Evolutionary conservation across 441 rosid genomes (phyloP), one percentile per base, ranked within the genome.

Genomic region (Gossypium lobatum): DNA sequence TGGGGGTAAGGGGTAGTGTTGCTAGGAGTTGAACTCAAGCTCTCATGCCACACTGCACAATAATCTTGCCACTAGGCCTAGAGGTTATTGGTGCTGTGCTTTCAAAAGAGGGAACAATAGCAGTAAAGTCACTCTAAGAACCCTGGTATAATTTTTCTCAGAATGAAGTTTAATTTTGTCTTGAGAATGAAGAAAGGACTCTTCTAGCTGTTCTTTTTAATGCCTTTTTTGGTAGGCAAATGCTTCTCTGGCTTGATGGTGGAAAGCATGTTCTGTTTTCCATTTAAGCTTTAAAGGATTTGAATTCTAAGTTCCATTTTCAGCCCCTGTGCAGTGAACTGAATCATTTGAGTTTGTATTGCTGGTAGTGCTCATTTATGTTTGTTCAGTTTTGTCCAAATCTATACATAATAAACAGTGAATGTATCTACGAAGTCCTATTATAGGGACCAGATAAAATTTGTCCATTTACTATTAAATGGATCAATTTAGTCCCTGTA

Each of bases 181-280:
- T 57, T n/a, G 37, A 67, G 26, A 71, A 58, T 34, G 65, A 20
- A 13, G 31, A 42, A 13, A 37, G 6, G 13, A 37, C 10, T 57
- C 65, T 58, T 71, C 58, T 48, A 67, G 71, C 58, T 7, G n/a
- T 10, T 57, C 34, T 21, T 67, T 23, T 23, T 26, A 45, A 23
- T 14, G 57, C 23, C 25, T 16, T 46, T 23, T 48, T 8, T 39
- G 45, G 23, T 48, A 46, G 34, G 58, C 39, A 23, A 48, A 67
- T 67, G 21, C 58, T 14, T 2, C 13, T 25, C 14, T n/a, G 1
- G n/a, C 28, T 6, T 48, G 58, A 17, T 65, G 58, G 7, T 39
- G 39, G 73, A 67, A 55, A n/a, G 31, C 52, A 28, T 63, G 13
- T 76, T 64, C 39, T 57, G 39, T 45, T 71, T 31, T 50, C 34